Evolutionary conservation across 148 eudicot genomes (phyloP).

Genomic region (Hydrangea macrophylla): DNA sequence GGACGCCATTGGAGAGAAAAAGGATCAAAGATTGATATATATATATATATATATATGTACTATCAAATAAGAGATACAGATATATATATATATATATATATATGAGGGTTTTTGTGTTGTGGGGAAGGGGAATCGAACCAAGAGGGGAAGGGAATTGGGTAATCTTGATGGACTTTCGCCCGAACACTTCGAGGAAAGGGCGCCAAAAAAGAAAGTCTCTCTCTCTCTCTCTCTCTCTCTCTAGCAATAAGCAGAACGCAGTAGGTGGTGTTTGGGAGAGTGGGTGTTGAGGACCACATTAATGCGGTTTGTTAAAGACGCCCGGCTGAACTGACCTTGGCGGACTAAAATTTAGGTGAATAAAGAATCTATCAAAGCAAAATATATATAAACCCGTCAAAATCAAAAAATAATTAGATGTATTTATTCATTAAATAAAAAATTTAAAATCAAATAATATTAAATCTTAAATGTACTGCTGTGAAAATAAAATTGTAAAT

Average conservation of each 20-base stretch:
- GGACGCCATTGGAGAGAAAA: slow-evolving; percentile 45
- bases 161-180: slow-evolving; percentile 19
- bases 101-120: not conserved
- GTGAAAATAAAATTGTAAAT: too few relatives aligned
- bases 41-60: not conserved
- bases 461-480: too few relatives aligned
- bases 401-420: too few relatives aligned
- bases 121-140: slow-evolving; percentile 16
- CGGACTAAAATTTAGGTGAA: too few relatives aligned
- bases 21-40: slow-evolving; percentile 1
- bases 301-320: too few relatives aligned
- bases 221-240: not conserved
- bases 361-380: too few relatives aligned
- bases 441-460: too few relatives aligned
- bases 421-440: too few relatives aligned
- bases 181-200: slow-evolving; percentile 20
- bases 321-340: too few relatives aligned
- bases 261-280: not conserved
- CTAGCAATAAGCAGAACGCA: not conserved
- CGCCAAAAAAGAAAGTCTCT: slow-evolving; percentile 25
- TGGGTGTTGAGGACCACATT: too few relatives aligned
- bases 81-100: too few relatives aligned
- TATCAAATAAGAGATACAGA: not conserved
- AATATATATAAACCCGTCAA: too few relatives aligned
- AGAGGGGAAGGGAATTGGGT: slow-evolving; percentile 1